Evolutionary conservation across 495 filamentous ascomycete species (phyloP), one percentile per base, ranked within the genome.

Genomic region (Xylaria intraflava): DNA sequence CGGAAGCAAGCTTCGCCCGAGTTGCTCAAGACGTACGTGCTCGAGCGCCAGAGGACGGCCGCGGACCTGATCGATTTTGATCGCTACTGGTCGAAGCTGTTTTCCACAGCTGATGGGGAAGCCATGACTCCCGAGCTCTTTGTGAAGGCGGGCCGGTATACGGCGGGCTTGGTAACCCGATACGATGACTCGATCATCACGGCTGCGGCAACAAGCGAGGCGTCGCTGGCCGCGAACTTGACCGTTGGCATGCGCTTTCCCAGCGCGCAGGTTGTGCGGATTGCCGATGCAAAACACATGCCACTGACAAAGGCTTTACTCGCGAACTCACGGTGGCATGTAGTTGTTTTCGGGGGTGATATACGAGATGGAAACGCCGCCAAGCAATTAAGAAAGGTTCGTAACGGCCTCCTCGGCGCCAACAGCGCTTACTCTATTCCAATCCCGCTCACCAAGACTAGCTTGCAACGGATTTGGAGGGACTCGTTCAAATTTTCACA

Each of bases 21-120:
- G 19, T 57, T 90, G 3, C 70, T 90, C 1, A 67, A 82, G 57
- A 87, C 87, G 3, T 92, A 90, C 55, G 78, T 85, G 6, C 58
- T 78, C 4, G 88, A 92, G 65, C 76, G 87, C 3, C 73, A 82
- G 59, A 78, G 78, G 57, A 82, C 84, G 16, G 87, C 87, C 2
- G 72, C 78, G n/a, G 78, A 86, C 46, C 67, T 93, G 33, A 87
- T 91, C 55, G 81, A 83, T 30, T 90, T 90, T 56, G 87, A 90
- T 52, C 74, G 82, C 0, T 72, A 77, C 54, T 89, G 85, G 58
- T 76, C 85, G 0, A 73, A 75, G 50, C 65, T 83, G 4, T 87
- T 88, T 61, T 81, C 78, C 19, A 45, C 53, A 7, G 67, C 66
- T 43, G 63, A 30, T 26, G 69, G 62, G 62, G 72, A 3, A 65